Percentiles rank a stretch among this genome's conserved stretches.
Conservation (phyloP, 768 basidiomycete genomes). For the Leucocoprinus leucothites region DNA sequence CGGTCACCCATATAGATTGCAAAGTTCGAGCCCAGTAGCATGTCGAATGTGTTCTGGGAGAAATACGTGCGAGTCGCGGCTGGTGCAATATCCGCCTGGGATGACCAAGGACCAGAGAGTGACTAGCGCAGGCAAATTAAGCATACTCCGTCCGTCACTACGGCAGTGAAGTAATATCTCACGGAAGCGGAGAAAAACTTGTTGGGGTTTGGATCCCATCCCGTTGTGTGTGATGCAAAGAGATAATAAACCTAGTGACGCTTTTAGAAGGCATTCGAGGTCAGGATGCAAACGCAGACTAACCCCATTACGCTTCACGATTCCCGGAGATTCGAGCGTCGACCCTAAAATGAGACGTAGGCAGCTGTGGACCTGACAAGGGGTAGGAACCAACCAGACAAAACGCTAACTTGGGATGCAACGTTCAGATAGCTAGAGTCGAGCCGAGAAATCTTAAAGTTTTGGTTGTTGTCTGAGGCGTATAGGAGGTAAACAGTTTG, state of each 20-base stretch:
- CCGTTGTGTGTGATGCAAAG: constrained; percentile 56
- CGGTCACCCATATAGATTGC: constrained; percentile 66
- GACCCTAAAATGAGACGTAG: constrained; percentile 33
- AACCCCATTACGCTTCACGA: constrained; percentile 55
- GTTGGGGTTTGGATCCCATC: constrained; percentile 63
- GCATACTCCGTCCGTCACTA: background rate
- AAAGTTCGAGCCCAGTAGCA: constrained; percentile 42
- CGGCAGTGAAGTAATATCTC: too few relatives aligned
- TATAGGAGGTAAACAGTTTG: constrained; percentile 58
- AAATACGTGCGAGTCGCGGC: constrained; percentile 50
- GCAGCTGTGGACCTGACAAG: background rate
- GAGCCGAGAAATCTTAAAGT: constrained; percentile 61
- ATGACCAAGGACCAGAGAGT: constrained; percentile 51
- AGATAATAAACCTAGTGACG: constrained; percentile 47
- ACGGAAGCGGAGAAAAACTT: constrained; percentile 54
- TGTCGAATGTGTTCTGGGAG: constrained; percentile 58
- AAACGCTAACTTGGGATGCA: constrained; percentile 38
- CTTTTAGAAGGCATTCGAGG: too few relatives aligned
- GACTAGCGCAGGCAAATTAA: constrained; percentile 29
- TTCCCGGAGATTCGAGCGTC: constrained; percentile 60
- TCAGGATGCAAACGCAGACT: background rate
- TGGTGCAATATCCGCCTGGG: constrained; percentile 56
- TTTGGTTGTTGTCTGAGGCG: constrained; percentile 66
- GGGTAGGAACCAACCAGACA: constrained; percentile 33
- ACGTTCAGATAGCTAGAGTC: constrained; percentile 61